These are phyloP conservation scores for Rehmannia glutinosa DNA, from an alignment of 257 asterid species.

Conservation along the genomic window DNA sequence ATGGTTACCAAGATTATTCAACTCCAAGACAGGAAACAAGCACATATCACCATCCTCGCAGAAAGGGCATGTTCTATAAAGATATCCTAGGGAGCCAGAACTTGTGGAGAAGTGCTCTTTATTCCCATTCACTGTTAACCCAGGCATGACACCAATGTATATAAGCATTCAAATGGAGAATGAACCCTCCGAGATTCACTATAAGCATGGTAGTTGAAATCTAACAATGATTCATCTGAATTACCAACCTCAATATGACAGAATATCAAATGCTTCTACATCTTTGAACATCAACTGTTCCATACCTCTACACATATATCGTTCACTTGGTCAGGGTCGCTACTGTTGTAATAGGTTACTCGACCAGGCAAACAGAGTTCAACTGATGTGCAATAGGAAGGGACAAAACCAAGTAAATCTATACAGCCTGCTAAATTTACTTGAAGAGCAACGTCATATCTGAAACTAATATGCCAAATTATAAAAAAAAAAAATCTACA, in stretches of 20 bases:
- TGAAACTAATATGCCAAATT: slow-evolving; percentile 1
- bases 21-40: slow-evolving; percentile 11
- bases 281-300: neutral
- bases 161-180: neutral
- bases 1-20: slow-evolving; percentile 2
- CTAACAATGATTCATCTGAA: neutral
- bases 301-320: neutral
- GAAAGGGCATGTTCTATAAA: neutral
- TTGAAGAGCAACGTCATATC: neutral
- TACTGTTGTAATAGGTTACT: neutral
- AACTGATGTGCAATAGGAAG: neutral
- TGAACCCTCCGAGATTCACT: slow-evolving; percentile 8
- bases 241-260: slow-evolving; percentile 3
- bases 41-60: slow-evolving; percentile 5
- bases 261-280: neutral
- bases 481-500: neutral
- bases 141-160: neutral
- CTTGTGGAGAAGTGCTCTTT: neutral
- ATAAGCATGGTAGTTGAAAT: neutral
- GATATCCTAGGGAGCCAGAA: neutral
- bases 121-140: neutral
- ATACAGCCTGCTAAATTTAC: neutral
- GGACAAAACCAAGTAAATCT: neutral
- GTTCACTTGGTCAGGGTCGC: neutral
- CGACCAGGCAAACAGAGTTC: slow-evolving; percentile 10